Evolutionary conservation across 176 grass and related monocot genomes (phyloP), one percentile per base, ranked within the genome.

Genomic region (Pharus latifolius): DNA sequence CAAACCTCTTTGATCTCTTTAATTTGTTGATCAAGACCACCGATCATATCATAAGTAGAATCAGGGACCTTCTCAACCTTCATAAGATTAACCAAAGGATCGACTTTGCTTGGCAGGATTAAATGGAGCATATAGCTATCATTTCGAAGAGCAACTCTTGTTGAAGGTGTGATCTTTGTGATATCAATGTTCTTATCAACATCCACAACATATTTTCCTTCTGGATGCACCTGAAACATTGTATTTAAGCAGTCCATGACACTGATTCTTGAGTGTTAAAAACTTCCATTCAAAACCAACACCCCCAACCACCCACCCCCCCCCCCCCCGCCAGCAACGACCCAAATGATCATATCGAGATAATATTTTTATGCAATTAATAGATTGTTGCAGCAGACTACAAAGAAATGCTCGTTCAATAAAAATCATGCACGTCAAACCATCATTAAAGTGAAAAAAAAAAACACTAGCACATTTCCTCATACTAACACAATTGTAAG

Each of bases 21-120:
- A 63, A 98, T 98, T 80, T 98, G 95, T 48, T 98, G 95, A 65
- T 98, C 95, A 32, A 98, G 95, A 33, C 95, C 95, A 88, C 95
- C 95, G 76, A 98, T 98, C 95, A 98, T 98, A 81, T 98, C 95
- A 85, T 98, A 98, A 17, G 95, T 98, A 46, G 95, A 98, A 83
- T 98, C 95, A 44, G 95, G 95, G 74, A 98, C 95, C 78, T 98
- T 98, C 77, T 98, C 95, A 59, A 98, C 95, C 54, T 98, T 98
- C 95, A 98, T 98, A 63, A 98, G 95, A 53, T 98, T 98, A 42
- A 98, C 95, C 74, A 93, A 76, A 5, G 95, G 95, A 78, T 98
- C 95, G 26, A 98, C 95, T 85, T 98, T 98, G 76, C 90, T 98
- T 69, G 95, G 95, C 25, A 98, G 45, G 41, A 98, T 69, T 46